A percentile compares a stretch with the other conserved stretches of the same genome.
These are phyloP conservation scores for Psilocybe cubensis DNA, from an alignment of 768 basidiomycete genomes.

Conservation along the genomic window DNA sequence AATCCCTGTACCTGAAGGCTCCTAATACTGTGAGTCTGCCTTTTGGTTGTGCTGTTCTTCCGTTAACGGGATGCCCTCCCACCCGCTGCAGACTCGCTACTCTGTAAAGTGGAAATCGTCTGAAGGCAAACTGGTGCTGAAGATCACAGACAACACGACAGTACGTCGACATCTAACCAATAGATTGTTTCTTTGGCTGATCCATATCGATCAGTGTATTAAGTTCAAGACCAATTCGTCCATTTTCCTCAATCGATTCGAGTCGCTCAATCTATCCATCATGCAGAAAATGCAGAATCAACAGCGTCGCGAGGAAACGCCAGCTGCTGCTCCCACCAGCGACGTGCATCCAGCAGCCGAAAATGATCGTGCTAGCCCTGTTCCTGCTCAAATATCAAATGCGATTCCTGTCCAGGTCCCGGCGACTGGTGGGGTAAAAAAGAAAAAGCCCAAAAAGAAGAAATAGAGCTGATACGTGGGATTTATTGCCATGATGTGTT, in stretches of 20 bases:
- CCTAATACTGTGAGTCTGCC: conserved; percentile 66
- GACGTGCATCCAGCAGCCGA: conserved; percentile 18
- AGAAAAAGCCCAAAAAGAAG: conserved; percentile 86
- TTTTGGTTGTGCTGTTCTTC: too few relatives aligned
- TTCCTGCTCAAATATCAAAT: conserved; percentile 35
- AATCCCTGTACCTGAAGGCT: conserved; percentile 79
- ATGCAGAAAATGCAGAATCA: conserved; percentile 87
- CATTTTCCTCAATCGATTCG: conserved; percentile 95
- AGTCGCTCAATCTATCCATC: conserved; percentile 83
- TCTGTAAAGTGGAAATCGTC: conserved; percentile 89
- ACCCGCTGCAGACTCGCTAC: conserved; percentile 95
- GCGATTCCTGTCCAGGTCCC: conserved; percentile 33
- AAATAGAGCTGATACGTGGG: conserved; percentile 39
- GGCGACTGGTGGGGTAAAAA: conserved; percentile 69
- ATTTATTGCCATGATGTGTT: not conserved
- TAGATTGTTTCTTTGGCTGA: not conserved
- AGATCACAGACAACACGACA: conserved; percentile 89
- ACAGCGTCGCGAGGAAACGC: conserved; percentile 35
- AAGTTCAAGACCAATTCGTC: conserved; percentile 97
- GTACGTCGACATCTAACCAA: conserved; percentile 47
- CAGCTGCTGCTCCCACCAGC: conserved; percentile 25
- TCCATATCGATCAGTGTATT: conserved; percentile 64
- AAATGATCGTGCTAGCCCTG: conserved; percentile 27
- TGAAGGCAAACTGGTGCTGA: conserved; percentile 87
- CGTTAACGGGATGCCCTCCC: too few relatives aligned